Base-by-base conservation (phyloP, 148 eudicot species). In the Arbutus unedo region DNA sequence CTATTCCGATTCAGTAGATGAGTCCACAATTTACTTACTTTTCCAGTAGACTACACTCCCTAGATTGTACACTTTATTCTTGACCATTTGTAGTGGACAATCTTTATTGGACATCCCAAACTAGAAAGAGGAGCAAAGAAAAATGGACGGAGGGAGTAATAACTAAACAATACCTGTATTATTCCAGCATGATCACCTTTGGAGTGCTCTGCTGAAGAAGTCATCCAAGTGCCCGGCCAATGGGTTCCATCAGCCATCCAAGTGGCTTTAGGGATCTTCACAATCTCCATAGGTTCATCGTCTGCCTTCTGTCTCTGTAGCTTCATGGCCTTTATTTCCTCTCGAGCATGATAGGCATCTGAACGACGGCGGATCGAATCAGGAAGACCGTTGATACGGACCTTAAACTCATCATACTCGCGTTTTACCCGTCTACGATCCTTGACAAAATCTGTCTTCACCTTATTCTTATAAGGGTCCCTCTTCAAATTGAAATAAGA, bases 181-280 rank as follows among this genome's bases (percentile, higher is more conserved):
- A 93, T 93, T 80, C 98, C 98, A 7, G 98, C 97, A 90, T 95
- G 98, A 80, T 95, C 98, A 70, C 95, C 97, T 79, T 72, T 92
- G 3, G 95, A 88, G 87, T 95, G 98, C 57, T 95, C 97, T 0
- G 86, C 51, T 47, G 93, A 70, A 86, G 97, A 74, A 81, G 64
- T 85, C 74, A 91, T 74, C 98, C 98, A 95, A 75, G 98, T 95
- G 56, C 98, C 98, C 60, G 98, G 98, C 98, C 98, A 95, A 85
- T 95, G 97, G 50, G 95, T 92, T 78, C 93, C 93, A 86, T 95
- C 98, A 81, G 97, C 95, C 98, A 95, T 95, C 98, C 98, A 95
- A 76, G 98, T 95, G 81, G 98, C 97, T 86, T 90, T 93, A 19
- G 89, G 88, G 64, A 95, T 90, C 90, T 93, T 93, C 55, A 92